Percentiles rank a stretch among this genome's conserved stretches.
phyloP scores from a whole-genome alignment of 2,329 filamentous ascomycete species.

The Botrytis medusae region DNA sequence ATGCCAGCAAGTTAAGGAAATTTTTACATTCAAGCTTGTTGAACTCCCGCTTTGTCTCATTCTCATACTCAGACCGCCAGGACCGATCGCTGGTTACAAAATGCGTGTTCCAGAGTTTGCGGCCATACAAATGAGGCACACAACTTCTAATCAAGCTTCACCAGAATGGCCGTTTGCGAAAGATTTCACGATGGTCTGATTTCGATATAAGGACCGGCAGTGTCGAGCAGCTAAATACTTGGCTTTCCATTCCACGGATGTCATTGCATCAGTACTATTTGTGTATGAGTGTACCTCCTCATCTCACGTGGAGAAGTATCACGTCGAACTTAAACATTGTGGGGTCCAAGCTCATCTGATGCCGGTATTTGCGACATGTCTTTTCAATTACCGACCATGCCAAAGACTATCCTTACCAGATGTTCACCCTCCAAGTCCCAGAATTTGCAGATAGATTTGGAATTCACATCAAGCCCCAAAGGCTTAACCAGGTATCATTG shows the following conservation, averaged over 20 bases:
- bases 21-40: neutral
- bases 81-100: neutral
- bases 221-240: neutral
- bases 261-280: neutral
- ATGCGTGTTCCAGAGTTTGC: neutral
- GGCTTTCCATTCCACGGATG: neutral
- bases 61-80: neutral
- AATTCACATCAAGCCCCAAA: neutral
- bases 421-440: neutral
- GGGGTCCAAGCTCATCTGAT: neutral
- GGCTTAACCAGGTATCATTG: neutral
- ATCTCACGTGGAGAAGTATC: neutral
- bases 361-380: neutral
- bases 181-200: neutral
- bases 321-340: neutral
- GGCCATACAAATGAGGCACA: neutral
- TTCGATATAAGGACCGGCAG: neutral
- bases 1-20: neutral
- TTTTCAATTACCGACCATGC: neutral
- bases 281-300: neutral
- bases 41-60: neutral
- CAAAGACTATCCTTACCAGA: neutral
- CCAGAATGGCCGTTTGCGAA: neutral
- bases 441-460: too few species aligned
- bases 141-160: neutral